Percentiles rank a stretch among this genome's conserved stretches.
Evolutionary conservation across 2,329 filamentous ascomycete genomes (phyloP).

Genomic region (Aspergillus oerlinghausenensis): DNA sequence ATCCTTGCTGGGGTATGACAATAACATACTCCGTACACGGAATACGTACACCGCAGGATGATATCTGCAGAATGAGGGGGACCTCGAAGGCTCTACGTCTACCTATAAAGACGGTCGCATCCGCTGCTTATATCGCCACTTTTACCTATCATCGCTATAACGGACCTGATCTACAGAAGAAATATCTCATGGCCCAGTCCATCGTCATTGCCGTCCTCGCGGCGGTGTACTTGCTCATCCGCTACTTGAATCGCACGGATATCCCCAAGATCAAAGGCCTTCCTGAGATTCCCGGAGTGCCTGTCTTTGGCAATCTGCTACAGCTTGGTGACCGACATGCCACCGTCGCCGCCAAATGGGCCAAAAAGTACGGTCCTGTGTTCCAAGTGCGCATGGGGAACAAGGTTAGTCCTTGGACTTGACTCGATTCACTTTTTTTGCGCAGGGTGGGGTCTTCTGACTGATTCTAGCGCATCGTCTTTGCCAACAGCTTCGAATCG

Average conservation of each 20-base stretch:
- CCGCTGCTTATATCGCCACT: not conserved
- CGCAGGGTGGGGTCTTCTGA: no score
- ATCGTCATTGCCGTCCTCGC: conserved; percentile 31
- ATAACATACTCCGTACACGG: no score
- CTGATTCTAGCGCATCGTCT: conserved; percentile 58
- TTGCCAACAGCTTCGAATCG: conserved; percentile 72
- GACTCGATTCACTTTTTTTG: no score
- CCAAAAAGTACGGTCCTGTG: conserved; percentile 58
- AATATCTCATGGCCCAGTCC: conserved; percentile 11
- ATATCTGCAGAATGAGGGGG: no score
- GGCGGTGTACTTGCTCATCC: conserved; percentile 37
- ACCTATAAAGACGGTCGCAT: not conserved
- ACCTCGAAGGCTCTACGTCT: no score
- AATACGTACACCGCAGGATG: no score
- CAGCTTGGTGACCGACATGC: conserved; percentile 58
- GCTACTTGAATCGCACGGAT: conserved; percentile 49
- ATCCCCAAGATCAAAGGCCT: conserved; percentile 57
- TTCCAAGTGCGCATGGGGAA: conserved; percentile 68
- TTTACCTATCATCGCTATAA: not conserved
- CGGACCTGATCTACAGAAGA: no score
- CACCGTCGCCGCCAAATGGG: conserved; percentile 52
- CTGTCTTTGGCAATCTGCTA: conserved; percentile 60
- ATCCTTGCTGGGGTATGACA: no score
- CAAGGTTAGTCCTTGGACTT: conserved; percentile 40
- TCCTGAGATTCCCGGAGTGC: conserved; percentile 58